phyloP scores from a whole-genome alignment of 352 stramenopile species.

The Blastocystis hominis region DNA sequence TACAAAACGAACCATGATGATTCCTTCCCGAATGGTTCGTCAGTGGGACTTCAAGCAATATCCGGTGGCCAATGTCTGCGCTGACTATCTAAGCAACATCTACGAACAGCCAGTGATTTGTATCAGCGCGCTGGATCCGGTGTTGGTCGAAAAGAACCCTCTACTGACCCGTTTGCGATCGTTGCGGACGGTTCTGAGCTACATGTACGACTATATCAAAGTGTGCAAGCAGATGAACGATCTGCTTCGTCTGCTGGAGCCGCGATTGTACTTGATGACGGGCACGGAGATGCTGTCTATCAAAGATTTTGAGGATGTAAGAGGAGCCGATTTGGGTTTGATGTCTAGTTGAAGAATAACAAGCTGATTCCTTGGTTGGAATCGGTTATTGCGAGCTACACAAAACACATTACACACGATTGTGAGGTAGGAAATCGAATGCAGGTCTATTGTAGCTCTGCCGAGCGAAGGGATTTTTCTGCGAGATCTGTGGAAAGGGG shows the following conservation, averaged over 20 bases:
- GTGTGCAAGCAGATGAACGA: slow-evolving; percentile 31
- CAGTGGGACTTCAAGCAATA: slow-evolving; percentile 48
- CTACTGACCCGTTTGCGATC: not conserved
- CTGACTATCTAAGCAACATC: not conserved
- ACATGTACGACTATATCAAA: slow-evolving; percentile 52
- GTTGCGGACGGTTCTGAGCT: not conserved
- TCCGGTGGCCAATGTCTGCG: slow-evolving; percentile 35
- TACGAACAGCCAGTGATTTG: slow-evolving; percentile 47
- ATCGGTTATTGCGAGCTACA: not conserved
- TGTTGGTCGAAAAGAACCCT: not conserved
- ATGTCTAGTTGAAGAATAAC: not conserved
- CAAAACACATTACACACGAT: slow-evolving; percentile 25
- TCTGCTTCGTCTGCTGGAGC: not conserved
- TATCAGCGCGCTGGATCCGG: not conserved
- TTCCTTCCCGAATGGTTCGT: not conserved
- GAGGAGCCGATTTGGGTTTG: not conserved
- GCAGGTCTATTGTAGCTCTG: not conserved
- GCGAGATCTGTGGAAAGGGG: slow-evolving; percentile 47
- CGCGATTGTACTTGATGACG: slow-evolving; percentile 45
- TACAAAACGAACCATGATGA: not conserved
- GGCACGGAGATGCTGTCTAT: slow-evolving; percentile 45
- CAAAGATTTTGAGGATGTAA: slow-evolving; percentile 36
- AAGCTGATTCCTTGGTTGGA: slow-evolving; percentile 45
- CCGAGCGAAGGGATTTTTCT: slow-evolving; percentile 40
- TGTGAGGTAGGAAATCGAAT: not conserved